phyloP scores from a whole-genome alignment of 257 asterid genomes.

The Datura wrightii region DNA sequence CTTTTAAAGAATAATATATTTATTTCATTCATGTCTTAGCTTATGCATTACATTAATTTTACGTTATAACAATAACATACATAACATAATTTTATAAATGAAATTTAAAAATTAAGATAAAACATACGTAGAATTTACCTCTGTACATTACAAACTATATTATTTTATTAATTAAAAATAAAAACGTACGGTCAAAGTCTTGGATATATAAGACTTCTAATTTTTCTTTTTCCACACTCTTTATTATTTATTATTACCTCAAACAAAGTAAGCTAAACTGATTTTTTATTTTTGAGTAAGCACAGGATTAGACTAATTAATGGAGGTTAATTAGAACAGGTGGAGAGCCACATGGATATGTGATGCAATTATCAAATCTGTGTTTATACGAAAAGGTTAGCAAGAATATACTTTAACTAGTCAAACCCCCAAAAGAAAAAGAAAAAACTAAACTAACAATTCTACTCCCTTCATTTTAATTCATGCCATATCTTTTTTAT shows the following conservation, averaged over 20 bases:
- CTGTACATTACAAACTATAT: no score
- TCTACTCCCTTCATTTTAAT: neutral
- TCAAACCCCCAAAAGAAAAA: neutral
- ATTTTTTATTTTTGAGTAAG: neutral
- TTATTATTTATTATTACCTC: neutral
- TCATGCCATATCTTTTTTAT: neutral
- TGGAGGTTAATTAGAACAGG: neutral
- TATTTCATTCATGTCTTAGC: neutral
- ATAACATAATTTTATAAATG: no score
- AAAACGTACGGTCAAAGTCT: no score
- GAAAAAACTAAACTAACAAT: neutral
- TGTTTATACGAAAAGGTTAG: constrained; percentile 3
- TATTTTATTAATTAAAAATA: no score
- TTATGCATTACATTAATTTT: neutral
- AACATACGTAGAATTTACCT: no score
- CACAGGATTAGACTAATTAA: constrained; percentile 12
- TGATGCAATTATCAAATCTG: neutral
- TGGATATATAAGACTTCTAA: neutral
- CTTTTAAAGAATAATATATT: neutral
- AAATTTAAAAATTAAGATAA: no score
- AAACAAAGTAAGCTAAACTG: neutral
- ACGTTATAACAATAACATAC: no score
- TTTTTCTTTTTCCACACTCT: neutral
- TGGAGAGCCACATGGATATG: neutral
- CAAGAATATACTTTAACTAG: neutral